Percentiles rank a stretch among this genome's conserved stretches.
phyloP scores from a whole-genome alignment of 768 basidiomycete genomes.

The Naganishia onofrii region DNA sequence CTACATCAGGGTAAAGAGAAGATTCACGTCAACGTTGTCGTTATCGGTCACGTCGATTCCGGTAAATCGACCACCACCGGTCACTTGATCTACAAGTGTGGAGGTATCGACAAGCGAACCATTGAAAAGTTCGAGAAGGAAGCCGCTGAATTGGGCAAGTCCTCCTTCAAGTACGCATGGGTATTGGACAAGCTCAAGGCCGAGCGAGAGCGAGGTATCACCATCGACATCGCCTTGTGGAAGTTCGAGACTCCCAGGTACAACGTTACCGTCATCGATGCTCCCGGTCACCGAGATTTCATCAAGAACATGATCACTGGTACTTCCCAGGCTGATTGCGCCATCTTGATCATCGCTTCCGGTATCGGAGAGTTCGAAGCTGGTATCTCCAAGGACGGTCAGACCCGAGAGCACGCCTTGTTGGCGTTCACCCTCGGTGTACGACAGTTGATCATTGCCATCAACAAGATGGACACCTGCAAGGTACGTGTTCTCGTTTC shows the following conservation, averaged over 20 bases:
- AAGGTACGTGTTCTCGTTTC: conserved; percentile 61
- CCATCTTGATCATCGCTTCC: conserved; percentile 97
- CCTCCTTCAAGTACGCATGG: conserved; percentile 94
- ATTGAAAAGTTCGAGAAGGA: conserved; percentile 97
- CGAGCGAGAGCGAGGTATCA: conserved; percentile 99
- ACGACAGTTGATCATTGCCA: conserved; percentile 90
- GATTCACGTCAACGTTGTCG: conserved; percentile 58
- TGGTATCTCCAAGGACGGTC: conserved; percentile 99
- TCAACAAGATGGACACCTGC: conserved; percentile 99
- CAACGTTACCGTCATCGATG: conserved; percentile 90
- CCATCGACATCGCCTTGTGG: conserved; percentile 99
- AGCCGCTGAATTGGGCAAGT: conserved; percentile 99
- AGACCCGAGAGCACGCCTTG: conserved; percentile 99
- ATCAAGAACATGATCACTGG: conserved; percentile 99
- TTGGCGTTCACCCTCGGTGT: conserved; percentile 99
- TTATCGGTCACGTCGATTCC: conserved; percentile 99
- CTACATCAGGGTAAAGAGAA: conserved; percentile 79
- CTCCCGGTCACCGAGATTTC: conserved; percentile 95
- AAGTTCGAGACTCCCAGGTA: conserved; percentile 99
- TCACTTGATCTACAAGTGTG: conserved; percentile 99
- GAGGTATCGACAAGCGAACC: conserved; percentile 93
- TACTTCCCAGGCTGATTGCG: conserved; percentile 99
- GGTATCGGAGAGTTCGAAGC: conserved; percentile 99
- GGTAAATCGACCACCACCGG: conserved; percentile 99
- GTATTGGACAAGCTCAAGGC: conserved; percentile 99